phyloP scores from a whole-genome alignment of 2,329 filamentous ascomycete genomes.

The Aspergillus calidoustus region DNA sequence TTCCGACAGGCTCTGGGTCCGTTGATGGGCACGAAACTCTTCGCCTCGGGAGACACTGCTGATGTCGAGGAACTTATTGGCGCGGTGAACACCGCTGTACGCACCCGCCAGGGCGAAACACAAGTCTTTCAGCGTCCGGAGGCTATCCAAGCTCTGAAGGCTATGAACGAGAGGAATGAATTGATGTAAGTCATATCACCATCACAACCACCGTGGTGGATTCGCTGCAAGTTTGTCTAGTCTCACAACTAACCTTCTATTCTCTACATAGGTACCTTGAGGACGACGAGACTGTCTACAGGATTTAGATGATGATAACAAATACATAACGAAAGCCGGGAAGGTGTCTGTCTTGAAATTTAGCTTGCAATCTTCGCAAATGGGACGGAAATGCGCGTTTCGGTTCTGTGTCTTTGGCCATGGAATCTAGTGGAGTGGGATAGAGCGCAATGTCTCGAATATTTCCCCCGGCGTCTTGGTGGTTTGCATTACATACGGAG shows the following conservation, averaged over 20 bases:
- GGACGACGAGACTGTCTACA: slow-evolving; percentile 68
- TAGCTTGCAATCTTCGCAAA: neutral
- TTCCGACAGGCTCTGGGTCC: slow-evolving; percentile 85
- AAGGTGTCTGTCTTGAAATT: slow-evolving; percentile 6
- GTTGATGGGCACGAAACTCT: slow-evolving; percentile 80
- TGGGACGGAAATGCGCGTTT: neutral
- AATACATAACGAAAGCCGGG: slow-evolving; percentile 3
- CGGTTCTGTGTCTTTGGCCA: neutral
- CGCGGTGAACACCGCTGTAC: slow-evolving; percentile 76
- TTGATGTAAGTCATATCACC: slow-evolving; percentile 74
- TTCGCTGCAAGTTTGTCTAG: slow-evolving; percentile 1
- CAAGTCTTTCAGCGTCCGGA: slow-evolving; percentile 71
- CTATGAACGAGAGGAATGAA: slow-evolving; percentile 81
- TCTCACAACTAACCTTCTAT: neutral
- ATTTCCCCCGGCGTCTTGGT: neutral
- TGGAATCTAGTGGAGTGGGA: neutral
- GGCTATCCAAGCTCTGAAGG: slow-evolving; percentile 74
- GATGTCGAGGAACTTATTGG: slow-evolving; percentile 74
- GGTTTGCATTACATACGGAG: neutral
- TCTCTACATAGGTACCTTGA: slow-evolving; percentile 46
- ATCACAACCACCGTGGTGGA: neutral
- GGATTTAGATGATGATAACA: slow-evolving; percentile 57
- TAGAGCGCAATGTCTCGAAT: neutral
- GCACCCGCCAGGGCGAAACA: slow-evolving; percentile 51
- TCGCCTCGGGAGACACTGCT: slow-evolving; percentile 78